phyloP scores from a whole-genome alignment of 768 basidiomycete genomes.

The Trametes punicea region DNA sequence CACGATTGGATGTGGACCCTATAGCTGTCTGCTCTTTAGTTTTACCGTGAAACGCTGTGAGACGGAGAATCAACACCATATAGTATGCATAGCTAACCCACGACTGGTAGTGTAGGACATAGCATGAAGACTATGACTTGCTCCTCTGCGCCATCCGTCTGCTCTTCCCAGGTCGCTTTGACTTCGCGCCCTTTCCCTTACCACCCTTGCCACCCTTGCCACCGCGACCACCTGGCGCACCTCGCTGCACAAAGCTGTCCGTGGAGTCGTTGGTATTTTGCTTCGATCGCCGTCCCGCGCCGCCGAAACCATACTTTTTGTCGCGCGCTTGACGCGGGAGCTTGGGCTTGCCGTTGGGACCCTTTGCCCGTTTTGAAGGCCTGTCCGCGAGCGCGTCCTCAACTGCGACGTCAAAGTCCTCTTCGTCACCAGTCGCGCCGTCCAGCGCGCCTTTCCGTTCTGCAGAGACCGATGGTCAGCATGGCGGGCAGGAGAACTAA shows the following conservation, averaged over 20 bases:
- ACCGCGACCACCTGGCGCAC: conserved; percentile 34
- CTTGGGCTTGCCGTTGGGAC: conserved; percentile 27
- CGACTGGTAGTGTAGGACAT: not conserved
- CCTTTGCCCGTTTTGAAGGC: conserved; percentile 56
- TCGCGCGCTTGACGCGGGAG: conserved; percentile 65
- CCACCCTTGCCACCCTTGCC: conserved; percentile 29
- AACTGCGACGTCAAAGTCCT: conserved; percentile 83
- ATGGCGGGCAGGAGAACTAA: not conserved
- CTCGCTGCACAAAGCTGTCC: conserved; percentile 57
- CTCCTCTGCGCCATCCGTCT: conserved; percentile 44
- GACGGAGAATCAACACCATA: not conserved
- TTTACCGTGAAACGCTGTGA: not conserved
- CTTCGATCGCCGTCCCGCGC: conserved; percentile 66
- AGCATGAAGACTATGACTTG: conserved; percentile 17
- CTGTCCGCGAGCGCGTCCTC: conserved; percentile 84
- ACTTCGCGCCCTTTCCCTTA: conserved; percentile 34
- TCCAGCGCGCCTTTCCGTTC: conserved; percentile 85
- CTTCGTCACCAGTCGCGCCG: conserved; percentile 57
- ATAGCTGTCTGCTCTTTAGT: too few relatives aligned
- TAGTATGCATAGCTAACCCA: not conserved
- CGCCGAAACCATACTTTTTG: conserved; percentile 80
- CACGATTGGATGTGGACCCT: too few relatives aligned
- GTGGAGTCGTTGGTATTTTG: conserved; percentile 81
- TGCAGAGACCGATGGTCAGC: conserved; percentile 29
- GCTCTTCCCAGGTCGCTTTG: conserved; percentile 58